Evolutionary conservation across 805 yeast species (phyloP).

Genomic region (Yamadazyma nakazawae): DNA sequence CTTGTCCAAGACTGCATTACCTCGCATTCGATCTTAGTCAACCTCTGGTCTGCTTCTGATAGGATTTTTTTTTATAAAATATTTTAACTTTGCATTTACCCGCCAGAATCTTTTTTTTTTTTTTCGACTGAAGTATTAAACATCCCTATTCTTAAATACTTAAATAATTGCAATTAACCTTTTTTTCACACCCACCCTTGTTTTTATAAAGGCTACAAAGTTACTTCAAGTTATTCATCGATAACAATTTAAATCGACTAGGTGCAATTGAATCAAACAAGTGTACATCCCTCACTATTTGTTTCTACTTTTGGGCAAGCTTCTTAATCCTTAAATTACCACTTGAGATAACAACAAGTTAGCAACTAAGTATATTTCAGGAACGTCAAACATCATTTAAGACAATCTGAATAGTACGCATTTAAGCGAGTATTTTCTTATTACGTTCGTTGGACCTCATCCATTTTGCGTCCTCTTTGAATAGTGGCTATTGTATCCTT

Average conservation of each 20-base stretch:
- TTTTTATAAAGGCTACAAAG: too few relatives aligned
- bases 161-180: neutral
- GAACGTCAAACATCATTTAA: neutral
- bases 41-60: neutral
- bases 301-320: too few relatives aligned
- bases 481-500: neutral
- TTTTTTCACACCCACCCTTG: neutral
- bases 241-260: too few relatives aligned
- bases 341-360: neutral
- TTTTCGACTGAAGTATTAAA: neutral
- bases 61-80: neutral
- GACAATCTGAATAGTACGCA: neutral
- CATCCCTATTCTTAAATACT: neutral
- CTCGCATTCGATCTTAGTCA: neutral
- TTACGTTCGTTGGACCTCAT: neutral
- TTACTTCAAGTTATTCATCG: too few relatives aligned
- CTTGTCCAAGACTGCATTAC: too few relatives aligned
- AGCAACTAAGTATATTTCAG: neutral
- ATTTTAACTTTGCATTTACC: too few relatives aligned
- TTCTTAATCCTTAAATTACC: neutral
- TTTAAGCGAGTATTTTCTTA: constrained; percentile 1
- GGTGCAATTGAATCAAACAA: too few relatives aligned
- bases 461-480: neutral
- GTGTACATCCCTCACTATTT: too few relatives aligned
- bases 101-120: neutral